phyloP scores from a whole-genome alignment of 2,329 filamentous ascomycete genomes.

The Aspergillus chevalieri region DNA sequence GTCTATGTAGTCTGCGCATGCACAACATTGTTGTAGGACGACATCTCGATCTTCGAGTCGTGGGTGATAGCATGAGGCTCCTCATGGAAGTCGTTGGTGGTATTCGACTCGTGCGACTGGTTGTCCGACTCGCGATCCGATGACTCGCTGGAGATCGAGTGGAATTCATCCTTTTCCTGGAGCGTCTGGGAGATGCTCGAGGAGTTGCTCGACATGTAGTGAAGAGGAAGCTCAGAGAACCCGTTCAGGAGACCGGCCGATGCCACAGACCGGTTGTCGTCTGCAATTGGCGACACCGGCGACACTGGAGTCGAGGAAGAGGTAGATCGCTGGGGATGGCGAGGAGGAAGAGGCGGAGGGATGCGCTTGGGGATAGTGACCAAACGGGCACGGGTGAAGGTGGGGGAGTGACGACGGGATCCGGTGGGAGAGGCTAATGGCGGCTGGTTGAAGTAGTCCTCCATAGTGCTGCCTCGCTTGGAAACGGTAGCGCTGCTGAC shows the following conservation, averaged over 20 bases:
- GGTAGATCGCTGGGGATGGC: conserved; percentile 56
- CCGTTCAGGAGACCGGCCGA: conserved; percentile 16
- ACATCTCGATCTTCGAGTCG: background rate
- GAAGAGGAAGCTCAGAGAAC: conserved; percentile 11
- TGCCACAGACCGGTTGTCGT: conserved; percentile 14
- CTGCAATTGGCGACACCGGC: conserved; percentile 18
- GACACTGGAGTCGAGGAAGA: conserved; percentile 19
- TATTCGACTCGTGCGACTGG: background rate
- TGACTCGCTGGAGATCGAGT: conserved; percentile 32
- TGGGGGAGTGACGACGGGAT: conserved; percentile 57
- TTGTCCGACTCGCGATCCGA: conserved; percentile 14
- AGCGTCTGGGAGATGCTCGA: conserved; percentile 9
- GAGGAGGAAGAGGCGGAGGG: conserved; percentile 66
- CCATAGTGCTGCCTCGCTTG: conserved; percentile 35
- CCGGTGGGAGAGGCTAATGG: conserved; percentile 47
- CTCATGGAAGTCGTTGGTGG: background rate
- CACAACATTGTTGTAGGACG: background rate
- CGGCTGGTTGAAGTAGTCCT: conserved; percentile 12
- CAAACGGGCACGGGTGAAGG: conserved; percentile 69
- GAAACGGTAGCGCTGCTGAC: conserved; percentile 51
- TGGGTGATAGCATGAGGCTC: background rate
- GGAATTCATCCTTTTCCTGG: conserved; percentile 35
- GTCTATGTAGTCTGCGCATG: background rate
- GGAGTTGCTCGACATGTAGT: conserved; percentile 5
- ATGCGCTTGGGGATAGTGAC: conserved; percentile 78